Evolutionary conservation across 495 filamentous ascomycete species (phyloP), one percentile per base, ranked within the genome.

Genomic region (Penicillium turbatum): DNA sequence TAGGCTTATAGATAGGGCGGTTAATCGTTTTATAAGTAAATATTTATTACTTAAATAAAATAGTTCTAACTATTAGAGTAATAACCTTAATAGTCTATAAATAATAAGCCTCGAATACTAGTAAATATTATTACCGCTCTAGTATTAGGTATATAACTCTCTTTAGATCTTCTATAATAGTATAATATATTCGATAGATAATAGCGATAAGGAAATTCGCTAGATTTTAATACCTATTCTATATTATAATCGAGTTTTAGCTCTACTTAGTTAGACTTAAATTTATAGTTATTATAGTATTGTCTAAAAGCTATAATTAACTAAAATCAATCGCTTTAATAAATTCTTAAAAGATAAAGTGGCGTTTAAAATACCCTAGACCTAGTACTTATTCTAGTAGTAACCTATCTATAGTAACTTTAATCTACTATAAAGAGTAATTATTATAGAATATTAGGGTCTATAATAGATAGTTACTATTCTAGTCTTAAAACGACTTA

Each of bases 21-120:
- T 57, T 44, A 15, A 61, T 55, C 7, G 13, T 55, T 32, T 61
- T 61, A 39, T 57, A 61, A 11, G 44, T 45, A 43, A 46, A 52
- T 39, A 30, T 34, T 11, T 39, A 7, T 39, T 58, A 21, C 40
- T 55, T 35, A 13, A 51, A 31, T 0, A 39, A 9, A 15, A 55
- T 55, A 11, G n/a, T 48, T 5, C 51, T 55, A 24, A 58, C 59
- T 7, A 54, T 53, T 27, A 44, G 49, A 26, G 58, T 41, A 30
- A 58, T 44, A 48, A 34, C 29, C 39, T 54, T 16, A 11, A 11
- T 32, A 17, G 13, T 43, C 17, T 55, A 12, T 8, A 61, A 35
- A 54, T 12, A 34, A 41, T 19, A 2, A 24, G 47, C 50, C 36
- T 58, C 35, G 32, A 61, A 61, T 7, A 24, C 48, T 24, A 13